A percentile compares a stretch with the other conserved stretches of the same genome.
Conservation (phyloP, 2,329 filamentous ascomycete species). For the Diaporthe destruens region DNA sequence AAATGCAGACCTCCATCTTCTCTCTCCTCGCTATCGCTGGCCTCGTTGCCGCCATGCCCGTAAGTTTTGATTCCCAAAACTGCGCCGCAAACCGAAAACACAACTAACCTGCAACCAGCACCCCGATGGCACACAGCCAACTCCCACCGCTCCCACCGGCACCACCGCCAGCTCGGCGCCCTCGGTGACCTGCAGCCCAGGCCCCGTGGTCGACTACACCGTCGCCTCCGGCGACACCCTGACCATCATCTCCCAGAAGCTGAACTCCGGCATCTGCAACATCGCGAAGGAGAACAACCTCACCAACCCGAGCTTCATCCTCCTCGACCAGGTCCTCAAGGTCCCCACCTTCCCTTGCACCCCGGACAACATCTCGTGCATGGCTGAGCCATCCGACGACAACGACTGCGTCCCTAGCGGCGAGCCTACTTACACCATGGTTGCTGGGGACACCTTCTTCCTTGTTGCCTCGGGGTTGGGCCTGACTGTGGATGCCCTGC, state of each 20-base stretch:
- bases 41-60: conserved; percentile 16
- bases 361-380: conserved; percentile 23
- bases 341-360: conserved; percentile 19
- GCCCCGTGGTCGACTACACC: conserved; percentile 9
- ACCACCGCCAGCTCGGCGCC: conserved; percentile 4
- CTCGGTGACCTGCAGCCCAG: conserved; percentile 1
- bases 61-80: background rate
- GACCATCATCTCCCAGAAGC: conserved; percentile 30
- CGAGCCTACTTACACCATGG: conserved; percentile 11
- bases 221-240: conserved; percentile 7
- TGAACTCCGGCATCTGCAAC: conserved; percentile 20
- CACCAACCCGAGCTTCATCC: conserved; percentile 20
- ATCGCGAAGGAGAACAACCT: conserved; percentile 14
- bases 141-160: conserved; percentile 3
- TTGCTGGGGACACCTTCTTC: conserved; percentile 13
- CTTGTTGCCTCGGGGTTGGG: conserved; percentile 13
- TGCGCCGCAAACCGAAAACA: background rate
- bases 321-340: conserved; percentile 18
- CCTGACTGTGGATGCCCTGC: conserved; percentile 14
- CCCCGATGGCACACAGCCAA: conserved; percentile 10
- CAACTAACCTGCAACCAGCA: background rate
- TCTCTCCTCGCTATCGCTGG: conserved; percentile 15
- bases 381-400: conserved; percentile 15
- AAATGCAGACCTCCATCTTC: conserved; percentile 23
- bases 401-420: conserved; percentile 20